These are phyloP conservation scores for Verticillium tricorpus DNA, from an alignment of 2,329 filamentous ascomycete species.

Conservation along the genomic window DNA sequence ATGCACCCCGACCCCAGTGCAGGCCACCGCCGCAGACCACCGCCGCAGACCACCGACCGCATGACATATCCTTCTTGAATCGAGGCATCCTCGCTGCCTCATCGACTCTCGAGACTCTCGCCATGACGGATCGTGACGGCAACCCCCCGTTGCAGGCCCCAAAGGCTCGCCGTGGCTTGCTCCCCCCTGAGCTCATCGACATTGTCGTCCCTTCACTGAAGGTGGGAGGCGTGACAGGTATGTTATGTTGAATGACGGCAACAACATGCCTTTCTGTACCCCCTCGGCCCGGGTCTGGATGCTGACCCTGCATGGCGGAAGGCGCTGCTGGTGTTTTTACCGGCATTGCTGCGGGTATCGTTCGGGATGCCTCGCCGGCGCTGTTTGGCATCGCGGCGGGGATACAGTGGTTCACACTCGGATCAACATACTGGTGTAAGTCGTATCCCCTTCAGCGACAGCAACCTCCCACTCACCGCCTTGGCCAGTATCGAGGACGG, in stretches of 20 bases:
- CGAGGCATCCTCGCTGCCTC: background rate
- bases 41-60: background rate
- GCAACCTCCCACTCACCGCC: conserved; percentile 7
- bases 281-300: background rate
- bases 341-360: conserved; percentile 66
- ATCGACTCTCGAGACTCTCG: conserved; percentile 7
- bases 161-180: conserved; percentile 23
- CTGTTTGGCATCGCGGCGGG: conserved; percentile 70
- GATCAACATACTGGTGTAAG: conserved; percentile 72
- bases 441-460: conserved; percentile 7
- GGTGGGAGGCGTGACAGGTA: conserved; percentile 57
- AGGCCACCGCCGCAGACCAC: background rate
- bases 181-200: conserved; percentile 38
- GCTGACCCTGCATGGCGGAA: conserved; percentile 26
- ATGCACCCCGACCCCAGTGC: background rate
- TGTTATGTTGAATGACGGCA: conserved; percentile 55
- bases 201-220: conserved; percentile 49
- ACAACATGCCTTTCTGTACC: conserved; percentile 4
- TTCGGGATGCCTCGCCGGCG: conserved; percentile 61
- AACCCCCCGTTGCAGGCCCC: background rate
- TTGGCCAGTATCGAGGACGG: conserved; percentile 40
- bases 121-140: conserved; percentile 10
- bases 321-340: conserved; percentile 58
- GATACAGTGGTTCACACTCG: conserved; percentile 76
- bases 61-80: background rate